phyloP scores from a whole-genome alignment of 768 basidiomycete genomes.

The Plicaturopsis crispa region DNA sequence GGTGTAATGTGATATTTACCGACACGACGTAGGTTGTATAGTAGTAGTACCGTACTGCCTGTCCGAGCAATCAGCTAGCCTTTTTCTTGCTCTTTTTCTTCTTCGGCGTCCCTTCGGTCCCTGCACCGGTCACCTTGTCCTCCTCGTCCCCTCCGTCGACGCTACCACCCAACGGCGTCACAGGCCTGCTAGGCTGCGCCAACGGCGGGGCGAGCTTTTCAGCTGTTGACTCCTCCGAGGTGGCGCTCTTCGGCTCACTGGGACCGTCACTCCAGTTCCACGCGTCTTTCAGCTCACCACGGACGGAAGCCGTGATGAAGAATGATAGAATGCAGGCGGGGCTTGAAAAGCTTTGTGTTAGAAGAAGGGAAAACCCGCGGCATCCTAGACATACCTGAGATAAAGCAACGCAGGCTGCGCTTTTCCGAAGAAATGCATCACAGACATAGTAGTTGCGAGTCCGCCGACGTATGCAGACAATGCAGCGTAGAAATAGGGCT shows the following conservation, averaged over 20 bases:
- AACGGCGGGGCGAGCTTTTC: too few species aligned
- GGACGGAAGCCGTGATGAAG: constrained; percentile 42
- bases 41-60: neutral
- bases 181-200: too few species aligned
- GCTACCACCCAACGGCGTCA: too few species aligned
- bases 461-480: constrained; percentile 70
- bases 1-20: too few species aligned
- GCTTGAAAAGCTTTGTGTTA: too few species aligned
- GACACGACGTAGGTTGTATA: neutral
- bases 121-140: constrained; percentile 1
- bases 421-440: constrained; percentile 71
- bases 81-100: constrained; percentile 15
- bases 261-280: constrained; percentile 69
- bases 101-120: constrained; percentile 7
- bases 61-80: neutral
- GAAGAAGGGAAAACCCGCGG: too few species aligned
- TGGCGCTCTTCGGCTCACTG: constrained; percentile 1
- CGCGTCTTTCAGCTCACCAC: constrained; percentile 63
- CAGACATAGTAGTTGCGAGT: constrained; percentile 66
- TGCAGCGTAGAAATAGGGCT: constrained; percentile 70
- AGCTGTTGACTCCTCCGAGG: constrained; percentile 3
- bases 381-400: constrained; percentile 65
- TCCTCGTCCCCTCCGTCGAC: constrained; percentile 13
- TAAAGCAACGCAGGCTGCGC: constrained; percentile 94
- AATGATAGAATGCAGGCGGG: constrained; percentile 76